Evolutionary conservation across 192 early-diverging fungal species (phyloP), one percentile per base, ranked within the genome.

Genomic region (Rhizophagus sp.): DNA sequence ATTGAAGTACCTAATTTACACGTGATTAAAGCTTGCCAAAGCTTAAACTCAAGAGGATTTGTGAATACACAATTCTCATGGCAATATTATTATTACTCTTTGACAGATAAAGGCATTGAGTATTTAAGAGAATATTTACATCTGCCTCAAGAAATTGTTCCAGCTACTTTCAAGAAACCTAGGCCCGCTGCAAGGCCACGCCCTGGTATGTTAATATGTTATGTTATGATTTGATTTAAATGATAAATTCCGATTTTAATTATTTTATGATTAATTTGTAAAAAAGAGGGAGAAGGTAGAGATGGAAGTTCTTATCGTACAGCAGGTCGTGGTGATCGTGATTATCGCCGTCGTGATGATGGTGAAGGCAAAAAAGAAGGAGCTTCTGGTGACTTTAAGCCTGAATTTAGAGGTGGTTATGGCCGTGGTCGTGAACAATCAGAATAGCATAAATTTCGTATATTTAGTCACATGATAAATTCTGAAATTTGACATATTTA

Each of bases 71-170:
- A 94, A 84, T 99, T 99, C 94, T 98, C 96, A 86, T 99, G 98
- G 98, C 97, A 98, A 87, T 96, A 96, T 91, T 99, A 97, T 92
- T 99, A 99, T 95, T 99, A 99, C 89, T 96, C 92, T 88, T 91
- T 99, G 84, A 99, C 97, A 86, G 92, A 97, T 84, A 95, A 95
- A 88, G 98, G 98, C 87, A 97, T 98, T 80, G 95, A 94, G 85
- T 98, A 97, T 90, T 90, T 99, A 81, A 94, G 97, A 85, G 93
- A 96, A 88, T 95, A 92, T 93, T 93, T 99, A 79, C 95, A 98
- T 94, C 90, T 99, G 79, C 98, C 98, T 82, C 88, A 91, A 81
- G 98, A 98, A 87, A 96, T 99, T 83, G 94, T 98, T 81, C 98
- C 98, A 82, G 90, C 95, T 83, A 97, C 98, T 84, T 92, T 95